Evolutionary conservation across 1,284 basidiomycete species (phyloP), one percentile per base, ranked within the genome.

Genomic region (Cutaneotrichosporon dermatis): DNA sequence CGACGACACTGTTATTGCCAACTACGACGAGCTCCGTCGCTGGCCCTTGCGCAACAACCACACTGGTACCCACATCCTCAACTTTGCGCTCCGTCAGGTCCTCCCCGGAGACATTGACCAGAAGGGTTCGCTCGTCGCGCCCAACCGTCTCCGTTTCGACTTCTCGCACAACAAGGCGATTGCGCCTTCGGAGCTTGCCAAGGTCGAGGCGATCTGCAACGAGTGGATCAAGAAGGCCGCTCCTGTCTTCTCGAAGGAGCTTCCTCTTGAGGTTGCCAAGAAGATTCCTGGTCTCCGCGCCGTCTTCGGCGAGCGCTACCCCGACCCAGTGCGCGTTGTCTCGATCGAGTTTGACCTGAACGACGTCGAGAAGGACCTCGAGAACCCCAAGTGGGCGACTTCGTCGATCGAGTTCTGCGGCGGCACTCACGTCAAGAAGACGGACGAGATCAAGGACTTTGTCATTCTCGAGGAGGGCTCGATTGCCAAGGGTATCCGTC

Each of bases 351-450:
- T 84, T 73, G 85, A 88, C 65, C 83, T 96, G 10, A 88, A 94
- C 55, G 90, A 94, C 58, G 92, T 99, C 60, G 81, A 85, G 44
- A 81, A 84, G 69, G 90, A 98, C 69, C 82, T 97, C 40, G 84
- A 88, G 69, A 93, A 95, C 79, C 84, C 88, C 6, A 90, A 89
- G 79, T 99, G 95, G 95, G 81, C 88, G 49, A 80, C 79, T 34
- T 96, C 94, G 7, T 93, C 90, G 76, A 85, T 96, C 67, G 96
- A 99, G 79, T 96, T 99, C 75, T 99, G 95, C 77, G 95, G 95
- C 79, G 95, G 95, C 77, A 99, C 96, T 88, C 95, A 99, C 75
- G 96, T 99, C 57, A 84, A 85, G 35, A 90, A 88, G 79, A 99
- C 95, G 0, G 92, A 93, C 34, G 92, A 95, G 68, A 99, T 99